Evolutionary conservation across 306 rosid genomes (phyloP), one percentile per base, ranked within the genome.

Genomic region (Cotoneaster glaucophyllus): DNA sequence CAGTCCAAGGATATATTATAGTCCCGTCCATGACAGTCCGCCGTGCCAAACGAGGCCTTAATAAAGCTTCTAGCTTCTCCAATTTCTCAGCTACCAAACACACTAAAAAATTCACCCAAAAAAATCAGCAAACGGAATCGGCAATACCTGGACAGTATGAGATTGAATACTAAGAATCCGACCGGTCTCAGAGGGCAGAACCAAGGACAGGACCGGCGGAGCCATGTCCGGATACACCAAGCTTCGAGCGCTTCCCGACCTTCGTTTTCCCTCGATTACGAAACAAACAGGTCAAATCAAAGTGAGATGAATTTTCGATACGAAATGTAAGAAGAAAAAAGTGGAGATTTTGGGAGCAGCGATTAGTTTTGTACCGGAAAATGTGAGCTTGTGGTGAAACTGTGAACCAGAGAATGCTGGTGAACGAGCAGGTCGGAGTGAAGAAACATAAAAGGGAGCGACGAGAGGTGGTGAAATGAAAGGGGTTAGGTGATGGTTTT

Each of bases 121-220:
- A 9, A 37, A 37, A 37, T 37, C 41, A 37, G 41, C 1, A 11
- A 63, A 63, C 4, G 29, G 37, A 67, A 75, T 2, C 64, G 45
- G n/a, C 37, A 73, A 69, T 77, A 90, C 97, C 97, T 88, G 93
- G 70, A 90, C 91, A 32, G 96, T 90, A 74, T 90, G 96, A 39
- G 96, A 90, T 75, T 90, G 96, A 82, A 90, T 90, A 64, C 96
- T 90, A 69, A 90, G 93, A 73, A 90, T 87, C 79, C 96, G 91
- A 67, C 96, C 91, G 45, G 96, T 90, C 39, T 71, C 89, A 10
- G 96, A 85, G 19, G 93, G 96, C 74, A 90, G 83, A 73, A 82
- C 93, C 54, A 90, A 63, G 7, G 96, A 88, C 29, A 90, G 93
- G 74, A 90, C 77, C 41, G 96, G 96, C 65, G 96, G 96, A 73